phyloP scores from a whole-genome alignment of 2,329 filamentous ascomycete species.

The Fusarium udum region DNA sequence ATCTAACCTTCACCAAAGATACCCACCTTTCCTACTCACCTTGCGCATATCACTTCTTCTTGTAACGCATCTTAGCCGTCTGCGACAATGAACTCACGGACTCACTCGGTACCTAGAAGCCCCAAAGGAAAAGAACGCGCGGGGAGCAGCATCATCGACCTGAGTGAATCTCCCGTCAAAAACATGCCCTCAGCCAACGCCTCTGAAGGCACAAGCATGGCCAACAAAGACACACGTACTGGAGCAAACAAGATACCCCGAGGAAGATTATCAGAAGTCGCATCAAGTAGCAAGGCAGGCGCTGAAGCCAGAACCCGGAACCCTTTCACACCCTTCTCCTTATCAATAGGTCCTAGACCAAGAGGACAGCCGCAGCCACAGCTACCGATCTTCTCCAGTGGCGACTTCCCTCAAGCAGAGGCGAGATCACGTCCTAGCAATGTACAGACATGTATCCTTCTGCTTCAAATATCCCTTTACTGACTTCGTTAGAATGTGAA shows the following conservation, averaged over 20 bases:
- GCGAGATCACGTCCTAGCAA: not conserved
- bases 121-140: not conserved
- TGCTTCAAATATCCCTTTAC: rapidly evolving
- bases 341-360: not conserved
- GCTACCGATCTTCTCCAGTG: rapidly evolving
- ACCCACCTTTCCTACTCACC: not conserved
- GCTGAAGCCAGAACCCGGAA: not conserved
- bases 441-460: not conserved
- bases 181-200: not conserved
- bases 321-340: not conserved
- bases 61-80: not conserved
- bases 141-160: rapidly evolving
- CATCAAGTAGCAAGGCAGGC: rapidly evolving
- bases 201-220: no score
- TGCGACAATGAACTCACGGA: not conserved
- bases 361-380: no score
- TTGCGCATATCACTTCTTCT: not conserved
- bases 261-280: not conserved
- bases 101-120: rapidly evolving
- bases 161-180: not conserved
- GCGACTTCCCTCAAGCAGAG: not conserved
- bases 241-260: rapidly evolving
- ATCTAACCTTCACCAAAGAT: not conserved
- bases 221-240: not conserved
- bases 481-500: not conserved